Base-by-base conservation (phyloP, 176 grass and related monocot species). In the Themeda triandra region DNA sequence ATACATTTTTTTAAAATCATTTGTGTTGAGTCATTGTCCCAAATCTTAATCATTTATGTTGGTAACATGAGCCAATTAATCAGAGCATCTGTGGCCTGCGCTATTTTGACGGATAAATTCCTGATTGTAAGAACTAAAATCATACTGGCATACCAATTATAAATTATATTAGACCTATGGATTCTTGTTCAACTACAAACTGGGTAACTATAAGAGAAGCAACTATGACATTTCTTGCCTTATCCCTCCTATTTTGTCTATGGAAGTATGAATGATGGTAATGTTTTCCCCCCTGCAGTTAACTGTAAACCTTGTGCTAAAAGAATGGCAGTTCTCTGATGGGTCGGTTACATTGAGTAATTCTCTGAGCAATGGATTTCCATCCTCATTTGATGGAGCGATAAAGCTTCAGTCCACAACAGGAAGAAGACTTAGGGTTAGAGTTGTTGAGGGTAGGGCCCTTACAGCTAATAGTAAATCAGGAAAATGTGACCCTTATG, bases 311-410 rank as follows among this genome's bases (percentile, higher is more conserved):
- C 88, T 99, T 80, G 84, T 89, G 78, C 78, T 99, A 75, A 86
- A 88, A 92, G 96, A 99, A 92, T 99, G 96, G 96, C 96, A 96
- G 76, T 99, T 96, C 76, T 89, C 91, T 76, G 96, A 99, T 87
- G 96, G 93, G 6, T 96, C 96, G 2, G 88, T 87, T 75, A 99
- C 87, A 73, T 77, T 92, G 58, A 88, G 69, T 71, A 89, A 89
- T 64, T 87, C 90, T 71, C 35, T 71, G 6, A 85, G 72, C 23
- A 71, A 79, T 82, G 81, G 49, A 53, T 21, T 84, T 40, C 84
- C 79, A 28, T 78, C 76, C 72, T 77, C 90, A 28, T 28, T 86
- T 62, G 78, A 90, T 40, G 73, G 66, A 86, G 91, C 59, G 0
- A 54, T 77, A 45, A 92, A 83, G 39, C 49, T 94, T 90, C 96